Base-by-base conservation (phyloP, 768 basidiomycete species). In the Leccinum barrowsii region DNA sequence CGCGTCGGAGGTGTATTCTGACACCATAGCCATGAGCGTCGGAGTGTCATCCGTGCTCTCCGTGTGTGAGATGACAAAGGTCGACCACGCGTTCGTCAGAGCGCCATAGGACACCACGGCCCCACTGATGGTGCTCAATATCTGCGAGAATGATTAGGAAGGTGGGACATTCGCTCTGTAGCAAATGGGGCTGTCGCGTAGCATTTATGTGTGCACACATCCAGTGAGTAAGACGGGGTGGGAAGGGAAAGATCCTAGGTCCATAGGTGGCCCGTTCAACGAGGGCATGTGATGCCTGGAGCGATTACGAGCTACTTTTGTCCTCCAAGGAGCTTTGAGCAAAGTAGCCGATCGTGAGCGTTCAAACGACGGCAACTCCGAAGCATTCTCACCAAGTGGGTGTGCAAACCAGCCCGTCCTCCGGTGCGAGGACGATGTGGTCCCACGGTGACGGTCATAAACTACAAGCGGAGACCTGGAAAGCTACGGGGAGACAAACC, bases 11-110 rank as follows among this genome's bases (percentile, higher is more conserved):
- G 73, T 63, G 59, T 75, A 76, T 30, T 72, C 73, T 5, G 69
- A 68, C 11, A 85, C 68, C 5, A 77, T 79, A 19, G 78, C 73
- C 6, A 73, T 63, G 7, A 86, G 68, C 0, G 76, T 75, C 13
- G 81, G 82, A 2, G 80, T 79, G 61, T 85, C 85, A 49, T 86
- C 83, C 49, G 71, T 66, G 19, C 80, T 78, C 0, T 70, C 65
- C 2, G 66, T 63, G 59, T 85, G 83, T 1, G 82, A 77, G 11
- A 85, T 84, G 17, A 74, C 67, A 55, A 81, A 83, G 0, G 80
- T 83, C 47, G 73, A 75, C 81, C 80, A 82, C 2, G 73, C 79
- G 32, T 61, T 53, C 2, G 67, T 73, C 46, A 63, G 48, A 21
- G 63, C 63, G 7, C 73, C 63, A 55, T 75, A 75, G 26, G 10